Base-by-base conservation (phyloP, 2,329 filamentous ascomycete species). In the Mycocentrospora acerina region DNA sequence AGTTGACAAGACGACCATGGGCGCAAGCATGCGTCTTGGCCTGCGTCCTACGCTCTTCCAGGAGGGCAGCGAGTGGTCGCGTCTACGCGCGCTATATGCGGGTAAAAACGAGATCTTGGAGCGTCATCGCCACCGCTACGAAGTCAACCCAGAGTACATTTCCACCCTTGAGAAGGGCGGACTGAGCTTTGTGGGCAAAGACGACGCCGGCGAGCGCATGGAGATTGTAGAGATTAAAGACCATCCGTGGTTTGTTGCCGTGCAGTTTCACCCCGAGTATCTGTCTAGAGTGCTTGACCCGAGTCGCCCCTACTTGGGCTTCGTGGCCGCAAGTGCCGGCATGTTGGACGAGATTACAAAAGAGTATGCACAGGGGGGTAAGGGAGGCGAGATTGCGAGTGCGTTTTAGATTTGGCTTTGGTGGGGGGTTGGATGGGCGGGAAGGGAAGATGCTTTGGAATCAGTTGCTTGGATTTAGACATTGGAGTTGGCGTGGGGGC, bases 191-290 rank as follows among this genome's bases (percentile, higher is more conserved):
- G 77, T 90, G 42, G 87, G 86, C 48, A 90, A 89, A 66, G 89
- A 94, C 58, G 82, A 86, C 41, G 82, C 77, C 44, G 87, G 85
- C 29, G 80, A 85, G 53, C 80, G 89, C 22, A 89, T 93, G 84
- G 89, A 94, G 71, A 79, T 90, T 33, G 71, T 94, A 24, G 89
- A 95, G 69, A 71, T 94, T 46, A 83, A 83, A 62, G 83, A 91
- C 49, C 89, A 95, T 64, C 86, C 86, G 0, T 95, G 81, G 76
- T 95, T 84, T 54, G 87, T 94, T 13, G 85, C 85, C 46, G 86
- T 93, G 7, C 90, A 95, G 68, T 91, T 86, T 67, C 90, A 95
- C 66, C 89, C 90, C 2, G 90, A 96, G 68, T 95, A 91, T 62
- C 74, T 88, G 34, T 85, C 79, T 53, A 78, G 85, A 35, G 89